These are phyloP conservation scores for Tritrichomonas musculus DNA, from an alignment of 208 protist genomes.

Conservation along the genomic window DNA sequence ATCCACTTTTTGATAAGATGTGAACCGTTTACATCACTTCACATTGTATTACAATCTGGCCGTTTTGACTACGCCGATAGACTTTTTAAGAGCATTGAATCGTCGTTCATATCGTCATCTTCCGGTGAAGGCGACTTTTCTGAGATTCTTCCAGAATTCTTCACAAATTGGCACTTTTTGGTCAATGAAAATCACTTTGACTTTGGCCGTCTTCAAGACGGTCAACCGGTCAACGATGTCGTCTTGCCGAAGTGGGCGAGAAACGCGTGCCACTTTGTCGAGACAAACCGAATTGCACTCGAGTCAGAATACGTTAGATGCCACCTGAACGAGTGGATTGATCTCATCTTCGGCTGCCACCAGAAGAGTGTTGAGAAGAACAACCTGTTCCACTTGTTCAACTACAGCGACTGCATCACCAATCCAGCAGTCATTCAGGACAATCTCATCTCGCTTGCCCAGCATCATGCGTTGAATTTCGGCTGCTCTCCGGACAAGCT, in stretches of 20 bases:
- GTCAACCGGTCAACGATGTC: background rate
- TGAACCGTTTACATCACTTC: slow-evolving; percentile 45
- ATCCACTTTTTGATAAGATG: slow-evolving; percentile 41
- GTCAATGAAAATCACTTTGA: slow-evolving; percentile 42
- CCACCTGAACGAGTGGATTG: slow-evolving; percentile 53
- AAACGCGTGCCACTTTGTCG: background rate
- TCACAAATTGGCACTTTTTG: background rate
- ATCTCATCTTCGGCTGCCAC: background rate
- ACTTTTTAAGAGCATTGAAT: background rate
- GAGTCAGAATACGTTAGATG: slow-evolving; percentile 63
- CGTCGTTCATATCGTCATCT: background rate
- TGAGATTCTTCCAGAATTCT: background rate
- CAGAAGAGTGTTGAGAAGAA: background rate
- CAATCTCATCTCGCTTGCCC: background rate
- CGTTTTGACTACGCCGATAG: slow-evolving; percentile 2
- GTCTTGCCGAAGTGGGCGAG: background rate
- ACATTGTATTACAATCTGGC: slow-evolving; percentile 39
- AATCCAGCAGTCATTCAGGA: background rate
- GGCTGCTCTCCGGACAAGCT: background rate
- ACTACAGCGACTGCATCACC: background rate
- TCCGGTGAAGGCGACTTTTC: background rate
- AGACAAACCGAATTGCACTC: slow-evolving; percentile 51
- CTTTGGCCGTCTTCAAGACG: slow-evolving; percentile 41
- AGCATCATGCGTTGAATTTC: background rate
- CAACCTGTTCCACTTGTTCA: background rate